Base-by-base conservation (phyloP, 371 early-diverging fungal genomes). In the Apophysomyces sp. region DNA sequence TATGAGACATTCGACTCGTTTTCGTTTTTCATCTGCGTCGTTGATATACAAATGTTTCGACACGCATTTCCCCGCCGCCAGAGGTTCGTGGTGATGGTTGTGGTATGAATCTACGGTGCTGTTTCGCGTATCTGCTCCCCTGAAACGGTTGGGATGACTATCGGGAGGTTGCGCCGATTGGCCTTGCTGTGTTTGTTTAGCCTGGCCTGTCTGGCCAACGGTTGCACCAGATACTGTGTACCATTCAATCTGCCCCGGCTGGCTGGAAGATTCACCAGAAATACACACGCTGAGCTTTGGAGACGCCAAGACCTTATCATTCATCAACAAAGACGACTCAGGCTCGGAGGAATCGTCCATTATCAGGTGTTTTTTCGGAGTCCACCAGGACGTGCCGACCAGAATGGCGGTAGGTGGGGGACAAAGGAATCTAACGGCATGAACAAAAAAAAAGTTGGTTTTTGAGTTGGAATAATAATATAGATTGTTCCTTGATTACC, bases 351-450 rank as follows among this genome's bases (percentile, higher is more conserved):
- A 34, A 27, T 52, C 39, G 16, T 63, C 39, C 15, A 34, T 3
- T 37, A 28, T 26, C 52, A 21, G 52, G 44, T 37, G 16, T 69
- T 68, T 56, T 26, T 61, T 66, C 30, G 69, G 70, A 8, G 78
- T 73, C 84, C 83, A 87, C 89, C 90, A 91, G 52, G 80, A 75
- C 21, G 85, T 76, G 39, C 92, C 92, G 57, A 90, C 80, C 21
- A 92, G 77, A 63, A 90, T 78, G 2, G 91, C 88, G 11, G 92
- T 90, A 4, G 92, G 92, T 27, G 92, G 92, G n/a, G 92, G 92
- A 56, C 92, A 91, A 29, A 92, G 63, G 57, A 92, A 91, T 63
- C 83, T 81, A 51, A 16, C 13, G 31, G 36, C 40, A 32, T 52
- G 21, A 57, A 36, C 34, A 32, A 60, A 51, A n/a, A n/a, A 57